Conservation (phyloP, 305 asterid species). For the Lippia alba region DNA sequence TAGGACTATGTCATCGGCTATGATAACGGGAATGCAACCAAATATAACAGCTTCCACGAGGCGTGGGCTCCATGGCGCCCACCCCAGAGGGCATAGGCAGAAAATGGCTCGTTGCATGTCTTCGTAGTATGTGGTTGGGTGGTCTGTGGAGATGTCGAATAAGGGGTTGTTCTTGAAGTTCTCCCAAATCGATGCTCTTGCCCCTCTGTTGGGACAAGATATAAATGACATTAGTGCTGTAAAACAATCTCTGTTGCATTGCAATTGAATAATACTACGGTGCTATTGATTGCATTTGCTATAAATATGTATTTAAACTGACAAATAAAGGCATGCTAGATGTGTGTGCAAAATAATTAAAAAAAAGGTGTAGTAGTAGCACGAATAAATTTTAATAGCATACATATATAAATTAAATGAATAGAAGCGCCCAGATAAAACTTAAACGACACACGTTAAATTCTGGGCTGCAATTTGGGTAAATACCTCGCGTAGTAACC, state of each 20-base stretch:
- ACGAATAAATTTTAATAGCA: too few relatives aligned
- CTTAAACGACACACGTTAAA: too few relatives aligned
- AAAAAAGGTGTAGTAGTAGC: too few relatives aligned
- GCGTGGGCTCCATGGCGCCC: conserved; percentile 97
- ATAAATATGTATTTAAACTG: too few relatives aligned
- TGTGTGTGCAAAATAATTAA: too few relatives aligned
- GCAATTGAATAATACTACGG: background rate
- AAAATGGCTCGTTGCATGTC: conserved; percentile 81
- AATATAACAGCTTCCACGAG: conserved; percentile 81
- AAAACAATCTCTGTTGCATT: background rate
- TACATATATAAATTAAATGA: too few relatives aligned
- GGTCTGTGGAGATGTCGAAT: conserved; percentile 81
- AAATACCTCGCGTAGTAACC: conserved; percentile 74
- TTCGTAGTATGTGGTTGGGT: conserved; percentile 74
- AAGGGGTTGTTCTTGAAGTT: conserved; percentile 82
- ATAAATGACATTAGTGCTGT: background rate
- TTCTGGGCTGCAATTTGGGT: background rate
- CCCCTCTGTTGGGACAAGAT: conserved; percentile 57
- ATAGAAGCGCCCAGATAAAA: too few relatives aligned
- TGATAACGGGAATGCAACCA: conserved; percentile 85
- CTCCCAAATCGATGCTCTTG: conserved; percentile 84
- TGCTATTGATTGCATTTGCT: too few relatives aligned
- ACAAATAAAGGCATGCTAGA: too few relatives aligned
- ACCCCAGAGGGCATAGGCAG: conserved; percentile 86
- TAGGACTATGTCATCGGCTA: conserved; percentile 73